Base-by-base conservation (phyloP, 352 stramenopile species). In the Globisporangium iwayamae region DNA sequence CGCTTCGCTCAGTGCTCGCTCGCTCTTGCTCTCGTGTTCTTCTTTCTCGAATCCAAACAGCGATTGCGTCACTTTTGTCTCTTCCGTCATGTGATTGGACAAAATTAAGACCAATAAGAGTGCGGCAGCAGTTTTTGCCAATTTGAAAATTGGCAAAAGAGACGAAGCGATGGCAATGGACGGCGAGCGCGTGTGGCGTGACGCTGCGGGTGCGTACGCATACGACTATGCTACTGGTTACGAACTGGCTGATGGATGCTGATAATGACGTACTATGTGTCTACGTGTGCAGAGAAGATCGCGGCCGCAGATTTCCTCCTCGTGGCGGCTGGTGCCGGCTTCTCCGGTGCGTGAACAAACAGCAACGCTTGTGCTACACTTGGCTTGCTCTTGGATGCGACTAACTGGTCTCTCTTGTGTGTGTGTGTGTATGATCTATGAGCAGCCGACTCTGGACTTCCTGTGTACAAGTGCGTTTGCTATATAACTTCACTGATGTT, bases 271-370 rank as follows among this genome's bases (percentile, higher is more conserved):
- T 43, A 30, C 16, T n/a, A 34, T 56, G 5, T 56, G n/a, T 2
- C 9, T 6, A 28, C 18, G 28, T 11, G 28, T 11, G 46, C 66
- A 93, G 87, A 82, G 30, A 83, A 75, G 67, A 84, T 97, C 28
- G 75, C 76, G 6, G 63, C 67, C 1, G 87, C 87, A 20, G 89
- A 98, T 62, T 87, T 97, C 53, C 69, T 98, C 4, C 65, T 98
- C 8, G 66, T 97, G 4, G 87, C 90, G 6, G 90, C 91, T 0
- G 92, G 92, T 53, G 92, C 92, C 4, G 92, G 90, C 38, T 97
- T 97, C 66, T 96, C 85, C 52, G 78, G 78, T 87, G n/a, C 38
- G 61, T 10, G 11, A 13, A n/a, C 22, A 39, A 13, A 16, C 16
- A 41, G 16, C 16, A 41, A 36, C 36, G 9, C 53, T 22, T 14